Percentiles rank a stretch among this genome's conserved stretches.
Conservation (phyloP, 2,329 filamentous ascomycete genomes). For the Aspergillus hiratsukae region DNA sequence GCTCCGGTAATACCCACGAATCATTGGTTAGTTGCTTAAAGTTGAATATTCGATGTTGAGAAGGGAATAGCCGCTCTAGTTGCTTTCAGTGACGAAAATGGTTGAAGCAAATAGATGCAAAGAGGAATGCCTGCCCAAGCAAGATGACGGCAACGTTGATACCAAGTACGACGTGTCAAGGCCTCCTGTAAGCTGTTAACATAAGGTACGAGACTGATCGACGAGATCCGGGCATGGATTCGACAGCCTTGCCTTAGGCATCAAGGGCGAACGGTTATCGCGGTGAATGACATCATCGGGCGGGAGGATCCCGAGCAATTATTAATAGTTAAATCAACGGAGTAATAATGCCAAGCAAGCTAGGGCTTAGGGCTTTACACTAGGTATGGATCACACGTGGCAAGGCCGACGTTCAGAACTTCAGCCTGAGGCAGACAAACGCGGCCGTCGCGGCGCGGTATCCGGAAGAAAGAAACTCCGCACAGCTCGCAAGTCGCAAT, state of each 20-base stretch:
- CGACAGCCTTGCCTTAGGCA: not conserved
- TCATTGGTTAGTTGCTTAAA: not conserved
- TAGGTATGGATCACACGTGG: slow-evolving; percentile 4
- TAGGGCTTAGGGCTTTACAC: not conserved
- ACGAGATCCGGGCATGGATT: not conserved
- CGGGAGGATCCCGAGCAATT: not conserved
- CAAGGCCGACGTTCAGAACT: not conserved
- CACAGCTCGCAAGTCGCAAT: not conserved
- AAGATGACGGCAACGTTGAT: not conserved
- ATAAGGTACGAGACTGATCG: not conserved
- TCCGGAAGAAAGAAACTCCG: slow-evolving; percentile 3
- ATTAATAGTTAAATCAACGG: not conserved
- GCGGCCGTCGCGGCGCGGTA: slow-evolving; percentile 9
- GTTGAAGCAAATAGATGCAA: not conserved
- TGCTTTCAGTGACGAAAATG: not conserved
- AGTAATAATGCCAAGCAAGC: not conserved
- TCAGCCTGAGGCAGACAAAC: slow-evolving; percentile 1
- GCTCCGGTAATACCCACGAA: slow-evolving; percentile 5
- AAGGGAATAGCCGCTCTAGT: not conserved
- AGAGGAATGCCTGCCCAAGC: not conserved
- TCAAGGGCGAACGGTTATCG: not conserved
- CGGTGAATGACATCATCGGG: not conserved
- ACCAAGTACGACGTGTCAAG: not conserved
- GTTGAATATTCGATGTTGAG: not conserved
- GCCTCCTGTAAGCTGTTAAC: not conserved